These are phyloP conservation scores for Liriodendron chinense DNA, from an alignment of 164 flowering plant species.

Conservation along the genomic window DNA sequence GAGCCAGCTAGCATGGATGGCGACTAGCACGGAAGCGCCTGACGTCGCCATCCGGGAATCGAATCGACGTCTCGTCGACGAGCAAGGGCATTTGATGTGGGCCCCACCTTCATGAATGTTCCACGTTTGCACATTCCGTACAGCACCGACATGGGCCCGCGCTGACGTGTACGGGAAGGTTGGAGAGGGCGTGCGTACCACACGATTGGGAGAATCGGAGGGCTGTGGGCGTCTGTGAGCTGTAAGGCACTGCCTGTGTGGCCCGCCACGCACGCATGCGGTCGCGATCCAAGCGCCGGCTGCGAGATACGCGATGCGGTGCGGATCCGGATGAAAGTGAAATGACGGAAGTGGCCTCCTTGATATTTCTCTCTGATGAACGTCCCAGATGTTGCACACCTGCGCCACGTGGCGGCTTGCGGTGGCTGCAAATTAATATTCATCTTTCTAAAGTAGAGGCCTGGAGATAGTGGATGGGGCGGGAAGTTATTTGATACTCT, in stretches of 20 bases:
- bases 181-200: background rate
- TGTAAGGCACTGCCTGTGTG: background rate
- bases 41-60: background rate
- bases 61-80: background rate
- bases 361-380: background rate
- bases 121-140: background rate
- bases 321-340: background rate
- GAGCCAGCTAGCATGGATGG: background rate
- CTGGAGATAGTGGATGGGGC: too few relatives aligned
- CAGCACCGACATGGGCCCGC: constrained; percentile 2
- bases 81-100: background rate
- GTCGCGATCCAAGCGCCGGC: background rate
- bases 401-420: background rate
- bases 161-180: background rate
- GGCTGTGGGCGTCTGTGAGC: background rate
- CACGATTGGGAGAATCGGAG: background rate
- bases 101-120: constrained; percentile 1
- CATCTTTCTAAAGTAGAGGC: too few relatives aligned
- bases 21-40: background rate
- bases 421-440: too few relatives aligned
- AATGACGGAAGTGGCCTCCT: background rate
- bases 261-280: background rate
- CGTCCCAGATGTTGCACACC: background rate
- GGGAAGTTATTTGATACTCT: too few relatives aligned
- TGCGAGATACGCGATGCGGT: background rate